Evolutionary conservation across 768 basidiomycete genomes (phyloP).

Genomic region (Naganishia vaughanmartiniae): DNA sequence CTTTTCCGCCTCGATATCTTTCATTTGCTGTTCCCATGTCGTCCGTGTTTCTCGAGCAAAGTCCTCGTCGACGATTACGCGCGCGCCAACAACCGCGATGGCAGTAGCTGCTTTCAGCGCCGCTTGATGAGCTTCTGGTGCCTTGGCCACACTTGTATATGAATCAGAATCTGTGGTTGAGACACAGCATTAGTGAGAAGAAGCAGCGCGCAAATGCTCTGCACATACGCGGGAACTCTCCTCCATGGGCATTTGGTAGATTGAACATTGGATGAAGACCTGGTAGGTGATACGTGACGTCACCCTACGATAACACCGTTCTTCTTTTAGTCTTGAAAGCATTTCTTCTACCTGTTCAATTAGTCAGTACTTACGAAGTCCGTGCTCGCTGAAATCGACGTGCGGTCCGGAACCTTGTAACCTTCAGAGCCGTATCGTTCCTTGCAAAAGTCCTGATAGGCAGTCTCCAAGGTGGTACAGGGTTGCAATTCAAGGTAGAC

Average conservation of each 20-base stretch:
- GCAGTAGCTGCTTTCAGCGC: slow-evolving; percentile 17
- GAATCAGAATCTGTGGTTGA: slow-evolving; percentile 3
- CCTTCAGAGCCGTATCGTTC: slow-evolving; percentile 13
- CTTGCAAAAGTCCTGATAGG: slow-evolving; percentile 17
- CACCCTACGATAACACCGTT: neutral
- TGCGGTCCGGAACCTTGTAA: neutral
- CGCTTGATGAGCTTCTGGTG: slow-evolving; percentile 19
- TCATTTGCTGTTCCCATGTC: slow-evolving; percentile 17
- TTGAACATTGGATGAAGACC: slow-evolving; percentile 27
- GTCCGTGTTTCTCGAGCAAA: slow-evolving; percentile 11
- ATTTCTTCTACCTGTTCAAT: neutral
- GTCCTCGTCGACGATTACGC: slow-evolving; percentile 8
- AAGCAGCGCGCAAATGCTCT: neutral
- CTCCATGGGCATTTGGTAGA: slow-evolving; percentile 14
- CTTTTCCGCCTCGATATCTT: slow-evolving; percentile 9
- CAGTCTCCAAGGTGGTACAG: slow-evolving; percentile 11
- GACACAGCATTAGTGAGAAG: neutral
- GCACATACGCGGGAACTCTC: slow-evolving; percentile 26
- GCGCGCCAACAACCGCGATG: slow-evolving; percentile 27
- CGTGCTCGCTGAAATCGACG: slow-evolving; percentile 23
- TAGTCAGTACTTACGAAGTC: slow-evolving; percentile 9
- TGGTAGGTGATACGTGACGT: slow-evolving; percentile 25
- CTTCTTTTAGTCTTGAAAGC: no score
- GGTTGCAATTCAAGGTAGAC: slow-evolving; percentile 25
- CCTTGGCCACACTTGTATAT: neutral